Percentiles rank a stretch among this genome's conserved stretches.
phyloP scores from a whole-genome alignment of 306 rosid genomes.

The Luffa aegyptiaca region DNA sequence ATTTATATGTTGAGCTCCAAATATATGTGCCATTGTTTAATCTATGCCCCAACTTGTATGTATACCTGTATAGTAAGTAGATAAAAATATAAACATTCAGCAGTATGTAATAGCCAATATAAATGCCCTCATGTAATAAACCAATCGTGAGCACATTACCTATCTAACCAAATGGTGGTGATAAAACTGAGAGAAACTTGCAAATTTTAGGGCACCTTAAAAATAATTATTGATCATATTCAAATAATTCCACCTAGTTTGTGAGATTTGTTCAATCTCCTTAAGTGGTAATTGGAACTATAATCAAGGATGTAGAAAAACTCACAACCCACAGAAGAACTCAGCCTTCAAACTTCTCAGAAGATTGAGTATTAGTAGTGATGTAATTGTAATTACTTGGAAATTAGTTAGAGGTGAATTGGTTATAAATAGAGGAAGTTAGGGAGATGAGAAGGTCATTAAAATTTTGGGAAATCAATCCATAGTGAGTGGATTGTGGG shows the following conservation, averaged over 20 bases:
- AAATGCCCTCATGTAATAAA: not conserved
- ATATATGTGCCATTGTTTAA: constrained; percentile 45
- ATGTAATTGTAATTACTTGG: not conserved
- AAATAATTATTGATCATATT: not conserved
- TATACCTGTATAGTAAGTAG: constrained; percentile 35
- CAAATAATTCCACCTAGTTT: not conserved
- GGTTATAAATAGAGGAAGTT: not conserved
- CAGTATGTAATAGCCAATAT: not conserved
- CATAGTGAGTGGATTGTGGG: not conserved
- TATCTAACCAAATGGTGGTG: not conserved
- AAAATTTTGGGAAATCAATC: not conserved
- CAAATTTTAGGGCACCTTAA: not conserved
- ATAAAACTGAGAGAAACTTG: not conserved
- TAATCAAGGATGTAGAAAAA: not conserved
- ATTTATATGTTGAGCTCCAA: constrained; percentile 63
- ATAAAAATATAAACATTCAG: not conserved
- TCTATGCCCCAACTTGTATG: constrained; percentile 72
- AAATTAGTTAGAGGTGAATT: not conserved
- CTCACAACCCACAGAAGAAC: not conserved
- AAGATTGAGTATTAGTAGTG: not conserved
- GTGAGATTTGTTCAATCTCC: not conserved
- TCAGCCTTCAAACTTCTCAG: not conserved
- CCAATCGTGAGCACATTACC: not conserved
- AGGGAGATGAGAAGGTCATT: not conserved
- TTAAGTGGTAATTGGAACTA: not conserved